A percentile compares a stretch with the other conserved stretches of the same genome.
Evolutionary conservation across 2,329 filamentous ascomycete species (phyloP).

Genomic region (Scleromitrula shiraiana): DNA sequence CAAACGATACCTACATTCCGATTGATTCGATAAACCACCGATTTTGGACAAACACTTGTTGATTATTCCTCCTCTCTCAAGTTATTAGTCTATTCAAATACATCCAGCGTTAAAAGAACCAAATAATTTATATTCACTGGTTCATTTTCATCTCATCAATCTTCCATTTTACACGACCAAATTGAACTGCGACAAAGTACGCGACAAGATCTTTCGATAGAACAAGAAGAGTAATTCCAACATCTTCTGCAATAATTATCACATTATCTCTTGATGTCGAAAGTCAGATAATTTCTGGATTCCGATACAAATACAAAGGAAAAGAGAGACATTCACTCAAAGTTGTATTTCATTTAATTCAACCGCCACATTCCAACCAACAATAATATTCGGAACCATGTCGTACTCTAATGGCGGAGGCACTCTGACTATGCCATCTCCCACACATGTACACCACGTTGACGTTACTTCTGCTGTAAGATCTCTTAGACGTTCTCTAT

Average conservation of each 20-base stretch:
- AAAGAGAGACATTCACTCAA: slow-evolving; percentile 1
- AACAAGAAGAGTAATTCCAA: slow-evolving; percentile 8
- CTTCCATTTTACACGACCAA: neutral
- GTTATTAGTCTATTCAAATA: slow-evolving; percentile 24
- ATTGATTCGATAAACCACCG: slow-evolving; percentile 2
- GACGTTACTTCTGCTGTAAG: slow-evolving; percentile 76
- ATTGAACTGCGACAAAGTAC: neutral
- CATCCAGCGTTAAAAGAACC: slow-evolving; percentile 41
- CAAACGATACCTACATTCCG: slow-evolving; percentile 6
- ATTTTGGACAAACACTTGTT: slow-evolving; percentile 5
- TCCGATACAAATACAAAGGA: neutral
- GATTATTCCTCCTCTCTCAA: slow-evolving; percentile 5
- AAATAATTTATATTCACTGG: slow-evolving; percentile 5
- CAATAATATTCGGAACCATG: slow-evolving; percentile 36
- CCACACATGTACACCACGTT: slow-evolving; percentile 73
- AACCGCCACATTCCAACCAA: slow-evolving; percentile 20
- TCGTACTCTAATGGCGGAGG: slow-evolving; percentile 59
- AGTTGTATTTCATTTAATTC: slow-evolving; percentile 5
- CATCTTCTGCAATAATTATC: neutral
- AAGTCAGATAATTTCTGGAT: slow-evolving; percentile 7
- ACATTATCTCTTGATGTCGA: slow-evolving; percentile 7
- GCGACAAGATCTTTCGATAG: neutral
- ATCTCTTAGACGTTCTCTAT: slow-evolving; percentile 78
- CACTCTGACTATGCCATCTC: slow-evolving; percentile 79
- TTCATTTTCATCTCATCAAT: neutral